Percentiles rank a stretch among this genome's conserved stretches.
phyloP scores from a whole-genome alignment of 2,329 filamentous ascomycete species.

The Blastomyces emzantsi region DNA sequence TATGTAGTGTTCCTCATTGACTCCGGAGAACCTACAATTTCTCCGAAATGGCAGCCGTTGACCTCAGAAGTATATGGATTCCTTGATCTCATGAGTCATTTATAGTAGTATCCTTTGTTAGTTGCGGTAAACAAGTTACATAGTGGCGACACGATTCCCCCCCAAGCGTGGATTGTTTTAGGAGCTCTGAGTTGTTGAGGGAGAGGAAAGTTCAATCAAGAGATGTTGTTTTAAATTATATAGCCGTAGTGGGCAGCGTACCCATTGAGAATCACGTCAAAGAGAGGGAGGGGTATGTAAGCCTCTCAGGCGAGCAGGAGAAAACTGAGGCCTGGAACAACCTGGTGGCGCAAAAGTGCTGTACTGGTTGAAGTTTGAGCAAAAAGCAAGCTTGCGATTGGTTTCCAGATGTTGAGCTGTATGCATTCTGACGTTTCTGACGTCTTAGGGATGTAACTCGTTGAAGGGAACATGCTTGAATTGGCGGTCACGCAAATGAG shows the following conservation, averaged over 20 bases:
- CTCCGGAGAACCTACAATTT: not conserved
- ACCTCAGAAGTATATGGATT: not conserved
- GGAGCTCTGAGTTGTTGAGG: not conserved
- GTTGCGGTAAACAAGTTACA: not conserved
- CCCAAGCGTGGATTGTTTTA: not conserved
- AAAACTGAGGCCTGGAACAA: not conserved
- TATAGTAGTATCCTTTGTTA: not conserved
- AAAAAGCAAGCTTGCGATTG: not conserved
- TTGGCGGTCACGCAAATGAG: not conserved
- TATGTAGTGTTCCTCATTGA: not conserved
- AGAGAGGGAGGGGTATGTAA: not conserved
- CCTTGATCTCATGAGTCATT: not conserved
- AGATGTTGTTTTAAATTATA: not conserved
- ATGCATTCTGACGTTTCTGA: not conserved
- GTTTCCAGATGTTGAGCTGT: not conserved
- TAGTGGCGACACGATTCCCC: not conserved
- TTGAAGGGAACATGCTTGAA: not conserved
- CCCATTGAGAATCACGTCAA: not conserved
- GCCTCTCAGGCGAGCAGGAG: not conserved
- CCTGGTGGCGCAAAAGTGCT: not conserved
- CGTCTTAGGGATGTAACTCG: not conserved
- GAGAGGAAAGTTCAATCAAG: not conserved
- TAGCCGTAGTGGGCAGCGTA: not conserved
- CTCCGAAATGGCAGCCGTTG: not conserved
- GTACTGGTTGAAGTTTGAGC: not conserved